Conservation (phyloP, 2,329 filamentous ascomycete species). For the Aspergillus jensenii region DNA sequence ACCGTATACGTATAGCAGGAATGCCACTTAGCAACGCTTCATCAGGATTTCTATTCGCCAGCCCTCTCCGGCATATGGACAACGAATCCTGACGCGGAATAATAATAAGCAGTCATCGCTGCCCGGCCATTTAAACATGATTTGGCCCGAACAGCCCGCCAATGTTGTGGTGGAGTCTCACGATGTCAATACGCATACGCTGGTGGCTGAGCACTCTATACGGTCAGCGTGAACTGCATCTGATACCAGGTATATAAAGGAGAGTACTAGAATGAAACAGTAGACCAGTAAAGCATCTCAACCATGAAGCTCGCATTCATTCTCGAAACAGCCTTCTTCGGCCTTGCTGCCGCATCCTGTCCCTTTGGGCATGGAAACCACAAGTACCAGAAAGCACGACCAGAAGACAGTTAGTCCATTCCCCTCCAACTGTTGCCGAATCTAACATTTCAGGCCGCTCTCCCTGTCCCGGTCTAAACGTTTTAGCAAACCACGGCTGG, state of each 20-base stretch:
- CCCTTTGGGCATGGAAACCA: background rate
- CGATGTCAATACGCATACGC: background rate
- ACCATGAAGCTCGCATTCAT: background rate
- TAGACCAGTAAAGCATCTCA: background rate
- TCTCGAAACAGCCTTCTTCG: background rate
- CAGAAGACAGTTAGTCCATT: background rate
- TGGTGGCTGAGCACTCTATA: background rate
- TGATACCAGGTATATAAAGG: background rate
- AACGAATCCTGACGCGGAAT: background rate
- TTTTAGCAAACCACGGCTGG: constrained; percentile 8
- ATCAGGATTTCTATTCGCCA: too few relatives aligned
- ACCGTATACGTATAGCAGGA: background rate
- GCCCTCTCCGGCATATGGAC: background rate
- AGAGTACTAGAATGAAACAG: background rate
- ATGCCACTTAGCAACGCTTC: too few relatives aligned
- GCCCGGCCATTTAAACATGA: background rate
- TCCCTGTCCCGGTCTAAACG: constrained; percentile 7
- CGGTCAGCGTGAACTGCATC: background rate
- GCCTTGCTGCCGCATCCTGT: background rate
- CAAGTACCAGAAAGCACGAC: background rate
- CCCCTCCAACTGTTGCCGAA: background rate
- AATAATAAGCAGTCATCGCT: background rate
- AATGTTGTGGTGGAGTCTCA: background rate
- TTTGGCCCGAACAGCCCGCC: background rate
- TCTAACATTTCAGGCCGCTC: background rate